These are phyloP conservation scores for Apiospora pterosperma DNA, from an alignment of 2,329 filamentous ascomycete genomes.

Conservation along the genomic window DNA sequence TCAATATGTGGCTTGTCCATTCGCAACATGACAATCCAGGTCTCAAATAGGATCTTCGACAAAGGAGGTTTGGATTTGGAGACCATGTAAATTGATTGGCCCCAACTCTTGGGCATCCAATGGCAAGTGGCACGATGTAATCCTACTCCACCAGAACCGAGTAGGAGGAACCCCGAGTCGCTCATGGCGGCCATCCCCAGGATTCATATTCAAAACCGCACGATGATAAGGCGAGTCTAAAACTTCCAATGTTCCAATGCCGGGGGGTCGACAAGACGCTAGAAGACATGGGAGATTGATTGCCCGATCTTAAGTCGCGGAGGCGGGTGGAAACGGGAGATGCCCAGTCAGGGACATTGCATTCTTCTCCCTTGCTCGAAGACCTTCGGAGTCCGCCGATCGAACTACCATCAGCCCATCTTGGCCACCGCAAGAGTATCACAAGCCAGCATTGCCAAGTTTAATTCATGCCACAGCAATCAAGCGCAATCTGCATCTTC, in stretches of 20 bases:
- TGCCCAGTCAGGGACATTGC: not conserved
- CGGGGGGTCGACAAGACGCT: not conserved
- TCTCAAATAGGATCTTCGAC: not conserved
- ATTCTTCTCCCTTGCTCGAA: not conserved
- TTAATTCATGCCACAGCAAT: not conserved
- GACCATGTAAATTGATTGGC: not conserved
- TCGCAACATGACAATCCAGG: not conserved
- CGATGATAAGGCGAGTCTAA: not conserved
- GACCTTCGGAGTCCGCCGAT: constrained; percentile 8
- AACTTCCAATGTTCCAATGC: not conserved
- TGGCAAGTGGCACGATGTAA: not conserved
- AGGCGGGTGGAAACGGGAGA: not conserved
- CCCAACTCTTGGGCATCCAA: not conserved
- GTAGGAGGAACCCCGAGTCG: not conserved
- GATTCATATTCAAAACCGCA: not conserved
- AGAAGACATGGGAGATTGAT: not conserved
- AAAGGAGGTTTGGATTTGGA: not conserved
- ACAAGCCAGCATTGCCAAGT: constrained; percentile 1
- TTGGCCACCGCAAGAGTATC: not conserved
- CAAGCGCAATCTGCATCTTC: not conserved
- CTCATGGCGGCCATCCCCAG: not conserved
- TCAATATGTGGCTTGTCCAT: not conserved
- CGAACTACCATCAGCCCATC: constrained; percentile 10
- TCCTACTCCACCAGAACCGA: not conserved
- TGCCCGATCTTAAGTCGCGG: not conserved